These are phyloP conservation scores for Eustoma russellianum DNA, from an alignment of 257 asterid genomes.

Conservation along the genomic window DNA sequence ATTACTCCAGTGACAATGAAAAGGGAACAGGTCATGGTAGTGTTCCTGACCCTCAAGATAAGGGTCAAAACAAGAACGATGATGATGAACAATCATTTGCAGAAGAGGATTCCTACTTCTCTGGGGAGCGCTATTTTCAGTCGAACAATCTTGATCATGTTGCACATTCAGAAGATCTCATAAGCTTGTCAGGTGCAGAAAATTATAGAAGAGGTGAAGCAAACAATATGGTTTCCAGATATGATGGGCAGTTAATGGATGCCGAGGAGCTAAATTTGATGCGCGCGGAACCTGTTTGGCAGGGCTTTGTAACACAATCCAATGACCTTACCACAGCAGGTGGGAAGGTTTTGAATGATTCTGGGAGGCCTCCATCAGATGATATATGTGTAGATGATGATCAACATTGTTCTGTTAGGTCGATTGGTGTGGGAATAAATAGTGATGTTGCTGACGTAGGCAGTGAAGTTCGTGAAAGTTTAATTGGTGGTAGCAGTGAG, in stretches of 20 bases:
- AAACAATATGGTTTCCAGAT: constrained; percentile 49
- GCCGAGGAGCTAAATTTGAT: constrained; percentile 73
- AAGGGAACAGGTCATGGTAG: constrained; percentile 77
- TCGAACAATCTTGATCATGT: constrained; percentile 51
- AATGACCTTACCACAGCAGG: constrained; percentile 72
- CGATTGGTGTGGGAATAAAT: constrained; percentile 94
- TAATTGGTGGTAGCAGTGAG: constrained; percentile 91
- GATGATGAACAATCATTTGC: constrained; percentile 83
- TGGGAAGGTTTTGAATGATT: constrained; percentile 43
- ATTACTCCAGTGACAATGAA: constrained; percentile 92
- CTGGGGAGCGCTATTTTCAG: constrained; percentile 67
- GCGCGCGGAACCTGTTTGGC: constrained; percentile 91
- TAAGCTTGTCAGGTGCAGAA: constrained; percentile 37
- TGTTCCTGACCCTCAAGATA: constrained; percentile 71
- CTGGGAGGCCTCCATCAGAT: constrained; percentile 51
- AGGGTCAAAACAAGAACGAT: constrained; percentile 53
- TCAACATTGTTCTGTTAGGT: constrained; percentile 90
- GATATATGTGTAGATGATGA: constrained; percentile 73
- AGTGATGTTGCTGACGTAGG: constrained; percentile 92
- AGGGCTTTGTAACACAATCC: constrained; percentile 75
- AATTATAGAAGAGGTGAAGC: constrained; percentile 34
- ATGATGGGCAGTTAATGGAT: constrained; percentile 87
- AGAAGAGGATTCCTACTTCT: constrained; percentile 83
- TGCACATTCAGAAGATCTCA: constrained; percentile 45
- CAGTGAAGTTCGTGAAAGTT: constrained; percentile 77